Base-by-base conservation (phyloP, 129 eudicot species). In the Tagetes patula region DNA sequence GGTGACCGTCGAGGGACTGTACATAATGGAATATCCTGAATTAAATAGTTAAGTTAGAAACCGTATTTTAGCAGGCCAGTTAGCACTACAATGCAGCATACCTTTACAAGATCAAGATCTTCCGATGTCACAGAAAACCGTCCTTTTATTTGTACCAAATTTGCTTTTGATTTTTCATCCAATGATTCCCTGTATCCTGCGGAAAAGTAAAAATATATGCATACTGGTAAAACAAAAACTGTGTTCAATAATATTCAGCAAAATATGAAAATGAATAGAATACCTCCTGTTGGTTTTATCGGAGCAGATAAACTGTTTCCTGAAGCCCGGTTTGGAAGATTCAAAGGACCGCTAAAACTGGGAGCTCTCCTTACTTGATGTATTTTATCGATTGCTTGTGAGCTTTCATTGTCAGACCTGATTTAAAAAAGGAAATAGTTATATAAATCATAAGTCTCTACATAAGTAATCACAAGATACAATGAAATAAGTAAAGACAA, bases 281-380 rank as follows among this genome's bases (percentile, higher is more conserved):
- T 80, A 89, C 96, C 98, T 87, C 89, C 98, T 36, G 98, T 87
- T 41, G 98, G 85, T 72, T 90, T 90, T 62, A 93, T 90, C 46
- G 98, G 98, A 79, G 98, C 98, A 69, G 98, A 93, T 74, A 89
- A 81, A 86, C 98, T 94, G 78, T 94, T 94, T 77, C 91, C 96
- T 20, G 96, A 94, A 81, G 97, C 98, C 71, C 96, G 91, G 50
- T 76, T 94, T 36, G 98, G 98, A 61, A 94, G 92, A 83, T 82
- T 87, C 73, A 94, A 70, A 40, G 96, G 98, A 75, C 98, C 98
- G 76, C 98, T 94, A 77, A 86, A 94, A 76, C 98, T 94, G 71
- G 97, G 98, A 66, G 87, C 89, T 75, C 77, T 88, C 61, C 93
- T 78, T 31, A 78, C 82, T 67, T 67, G 84, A 14, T 69, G 84